Base-by-base conservation (phyloP, 768 basidiomycete species). In the Calocybe gangraenosa region DNA sequence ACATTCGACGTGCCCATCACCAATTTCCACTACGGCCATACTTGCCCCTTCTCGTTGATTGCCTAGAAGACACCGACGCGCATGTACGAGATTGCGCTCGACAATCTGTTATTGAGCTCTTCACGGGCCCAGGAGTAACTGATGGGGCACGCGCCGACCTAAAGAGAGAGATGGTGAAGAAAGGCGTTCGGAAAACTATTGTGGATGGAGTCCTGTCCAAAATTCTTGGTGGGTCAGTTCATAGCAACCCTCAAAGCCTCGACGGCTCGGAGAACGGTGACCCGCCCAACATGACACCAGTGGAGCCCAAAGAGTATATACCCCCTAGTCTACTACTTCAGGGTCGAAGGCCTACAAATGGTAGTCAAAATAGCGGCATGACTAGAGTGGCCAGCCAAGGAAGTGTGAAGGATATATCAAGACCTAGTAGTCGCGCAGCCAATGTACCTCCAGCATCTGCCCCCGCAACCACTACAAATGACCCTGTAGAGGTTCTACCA, bases 131-230 rank as follows among this genome's bases (percentile, higher is more conserved):
- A 0, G 80, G 78, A 3, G 90, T 92, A 11, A 81, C 84, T 2
- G 86, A 94, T 58, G 82, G 81, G 7, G 96, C 96, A 2, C 82
- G 90, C 41, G 81, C 92, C 3, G 95, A 98, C 62, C 73, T 98
- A 43, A 97, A 96, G 74, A 93, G 92, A 59, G 87, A 92, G 60
- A 75, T 98, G 74, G 63, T 75, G 2, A 91, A 86, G 69, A 90
- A 89, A 62, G 78, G 78, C 33, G 88, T 96, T 34, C 78, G 92
- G 25, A 95, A 94, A 66, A 78, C 82, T 3, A 93, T 94, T 37
- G 81, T 85, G 11, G 94, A 97, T 49, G 74, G 74, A 42, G 81
- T 98, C 13, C 73, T 93, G 6, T 65, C 71, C 43, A 84, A 81
- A 60, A 70, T 92, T 17, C 69, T 91, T 40, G 71, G 65, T 32